A percentile compares a stretch with the other conserved stretches of the same genome.
These are phyloP conservation scores for Zygosaccharomyces rouxii DNA, from an alignment of 805 yeast genomes.

Conservation along the genomic window DNA sequence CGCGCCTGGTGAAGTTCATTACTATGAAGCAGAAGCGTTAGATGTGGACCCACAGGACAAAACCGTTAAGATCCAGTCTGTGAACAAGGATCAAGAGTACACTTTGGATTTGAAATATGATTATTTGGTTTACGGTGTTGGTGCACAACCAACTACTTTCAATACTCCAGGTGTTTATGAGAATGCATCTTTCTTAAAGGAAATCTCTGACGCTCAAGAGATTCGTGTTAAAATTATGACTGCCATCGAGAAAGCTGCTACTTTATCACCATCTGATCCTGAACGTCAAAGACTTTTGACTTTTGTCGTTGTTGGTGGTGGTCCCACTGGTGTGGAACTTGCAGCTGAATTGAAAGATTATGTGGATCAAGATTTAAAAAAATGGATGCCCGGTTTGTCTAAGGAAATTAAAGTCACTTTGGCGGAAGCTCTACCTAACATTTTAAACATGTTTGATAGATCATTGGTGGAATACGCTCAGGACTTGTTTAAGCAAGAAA, in stretches of 20 bases:
- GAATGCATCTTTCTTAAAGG: conserved; percentile 84
- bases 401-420: conserved; percentile 77
- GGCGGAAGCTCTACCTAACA: conserved; percentile 89
- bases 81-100: conserved; percentile 44
- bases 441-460: conserved; percentile 68
- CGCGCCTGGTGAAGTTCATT: conserved; percentile 69
- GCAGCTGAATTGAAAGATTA: conserved; percentile 96
- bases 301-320: conserved; percentile 95
- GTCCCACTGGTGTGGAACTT: conserved; percentile 97
- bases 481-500: conserved; percentile 61
- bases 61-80: conserved; percentile 57
- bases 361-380: conserved; percentile 81
- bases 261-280: conserved; percentile 64
- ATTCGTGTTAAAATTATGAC: conserved; percentile 81
- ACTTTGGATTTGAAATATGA: conserved; percentile 59
- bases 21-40: conserved; percentile 87
- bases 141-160: conserved; percentile 91
- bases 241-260: conserved; percentile 81
- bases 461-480: conserved; percentile 74
- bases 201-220: conserved; percentile 80
- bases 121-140: conserved; percentile 86
- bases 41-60: conserved; percentile 71
- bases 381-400: conserved; percentile 85
- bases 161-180: conserved; percentile 93
- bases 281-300: conserved; percentile 82